phyloP scores from a whole-genome alignment of 805 yeast species.

The Saccharomycopsis lassenensis region DNA sequence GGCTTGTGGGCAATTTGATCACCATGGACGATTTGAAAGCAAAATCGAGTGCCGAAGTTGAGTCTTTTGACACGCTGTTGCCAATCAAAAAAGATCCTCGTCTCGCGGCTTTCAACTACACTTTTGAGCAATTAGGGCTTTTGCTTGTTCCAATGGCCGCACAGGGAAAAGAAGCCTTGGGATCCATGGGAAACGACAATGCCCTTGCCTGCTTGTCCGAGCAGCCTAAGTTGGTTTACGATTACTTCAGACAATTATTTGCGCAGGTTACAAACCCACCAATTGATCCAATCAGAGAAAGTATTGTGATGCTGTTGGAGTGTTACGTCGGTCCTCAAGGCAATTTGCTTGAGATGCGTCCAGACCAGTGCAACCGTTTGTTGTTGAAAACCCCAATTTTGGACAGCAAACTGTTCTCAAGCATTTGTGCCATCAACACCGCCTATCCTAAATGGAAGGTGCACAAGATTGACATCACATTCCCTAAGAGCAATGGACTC shows the following conservation, averaged over 20 bases:
- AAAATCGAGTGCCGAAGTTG: constrained; percentile 35
- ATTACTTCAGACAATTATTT: constrained; percentile 89
- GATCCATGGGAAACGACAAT: constrained; percentile 98
- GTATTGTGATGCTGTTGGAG: constrained; percentile 92
- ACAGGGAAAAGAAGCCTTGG: constrained; percentile 87
- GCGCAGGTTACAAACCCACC: constrained; percentile 99
- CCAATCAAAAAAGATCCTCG: constrained; percentile 71
- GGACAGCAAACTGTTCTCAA: constrained; percentile 59
- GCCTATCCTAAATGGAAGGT: constrained; percentile 85
- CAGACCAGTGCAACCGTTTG: constrained; percentile 84
- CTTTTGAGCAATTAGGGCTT: constrained; percentile 82
- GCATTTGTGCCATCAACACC: constrained; percentile 58
- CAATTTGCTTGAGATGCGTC: constrained; percentile 83
- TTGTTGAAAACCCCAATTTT: constrained; percentile 75
- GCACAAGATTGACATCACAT: constrained; percentile 78
- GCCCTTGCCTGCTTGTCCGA: constrained; percentile 91
- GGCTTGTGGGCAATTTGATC: constrained; percentile 83
- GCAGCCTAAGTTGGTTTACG: constrained; percentile 83
- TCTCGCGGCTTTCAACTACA: constrained; percentile 79
- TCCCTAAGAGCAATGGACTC: constrained; percentile 70
- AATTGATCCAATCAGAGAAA: constrained; percentile 95
- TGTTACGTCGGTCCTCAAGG: constrained; percentile 99
- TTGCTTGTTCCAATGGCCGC: constrained; percentile 88
- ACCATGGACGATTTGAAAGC: constrained; percentile 64
- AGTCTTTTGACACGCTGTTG: constrained; percentile 7